phyloP scores from a whole-genome alignment of 345 rosid genomes.

The Garcia nutans region DNA sequence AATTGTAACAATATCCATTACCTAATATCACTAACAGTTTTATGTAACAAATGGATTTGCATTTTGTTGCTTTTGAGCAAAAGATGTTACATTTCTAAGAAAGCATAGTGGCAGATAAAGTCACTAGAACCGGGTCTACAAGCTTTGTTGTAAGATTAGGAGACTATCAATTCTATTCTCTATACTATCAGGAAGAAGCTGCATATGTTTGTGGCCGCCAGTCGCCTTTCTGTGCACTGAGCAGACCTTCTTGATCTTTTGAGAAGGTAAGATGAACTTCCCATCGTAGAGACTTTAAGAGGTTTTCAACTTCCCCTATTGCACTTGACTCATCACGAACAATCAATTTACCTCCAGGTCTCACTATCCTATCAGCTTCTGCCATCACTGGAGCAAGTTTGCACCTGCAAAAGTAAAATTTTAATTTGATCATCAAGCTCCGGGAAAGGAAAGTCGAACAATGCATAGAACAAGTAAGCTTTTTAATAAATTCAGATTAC shows the following conservation, averaged over 20 bases:
- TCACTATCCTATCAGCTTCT: conserved; percentile 81
- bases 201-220: conserved; percentile 69
- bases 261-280: conserved; percentile 74
- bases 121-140: not conserved
- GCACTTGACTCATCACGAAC: conserved; percentile 62
- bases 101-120: conserved; percentile 5
- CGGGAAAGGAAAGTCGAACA: not conserved
- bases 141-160: not conserved
- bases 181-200: conserved; percentile 32
- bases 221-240: conserved; percentile 85
- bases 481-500: conserved; percentile 24
- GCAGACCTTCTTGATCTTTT: conserved; percentile 72
- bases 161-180: not conserved
- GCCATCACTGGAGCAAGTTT: conserved; percentile 75
- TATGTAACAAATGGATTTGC: not conserved
- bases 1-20: not conserved
- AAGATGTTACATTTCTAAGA: conserved; percentile 1
- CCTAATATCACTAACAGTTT: not conserved
- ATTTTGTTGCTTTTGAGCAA: not conserved
- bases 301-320: conserved; percentile 67
- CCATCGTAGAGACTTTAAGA: conserved; percentile 80
- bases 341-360: conserved; percentile 92
- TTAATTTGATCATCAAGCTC: not conserved
- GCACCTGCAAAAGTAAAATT: conserved; percentile 54
- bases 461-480: not conserved